These are phyloP conservation scores for Cytospora schulzeri DNA, from an alignment of 2,329 filamentous ascomycete species.

Conservation along the genomic window DNA sequence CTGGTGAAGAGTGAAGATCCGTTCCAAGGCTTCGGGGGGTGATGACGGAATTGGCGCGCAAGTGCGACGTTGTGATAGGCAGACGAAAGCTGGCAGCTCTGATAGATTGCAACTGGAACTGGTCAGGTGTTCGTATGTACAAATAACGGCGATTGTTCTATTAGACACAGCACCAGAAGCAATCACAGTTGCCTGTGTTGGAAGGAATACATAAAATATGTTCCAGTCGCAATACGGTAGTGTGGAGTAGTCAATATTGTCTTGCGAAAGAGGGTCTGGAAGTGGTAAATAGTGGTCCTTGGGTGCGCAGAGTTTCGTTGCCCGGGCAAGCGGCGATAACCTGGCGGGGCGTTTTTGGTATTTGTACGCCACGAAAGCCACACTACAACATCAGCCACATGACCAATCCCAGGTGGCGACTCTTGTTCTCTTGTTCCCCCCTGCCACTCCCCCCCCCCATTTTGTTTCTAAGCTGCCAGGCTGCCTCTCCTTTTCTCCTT, in stretches of 20 bases:
- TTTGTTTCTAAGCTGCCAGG: background rate
- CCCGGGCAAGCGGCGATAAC: conserved; percentile 7
- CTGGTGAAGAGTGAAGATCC: background rate
- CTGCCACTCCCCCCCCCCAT: too few relatives aligned
- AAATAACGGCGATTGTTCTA: background rate
- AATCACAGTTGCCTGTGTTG: background rate
- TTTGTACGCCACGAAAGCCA: background rate
- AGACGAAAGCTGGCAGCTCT: background rate
- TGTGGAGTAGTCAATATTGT: conserved; percentile 20
- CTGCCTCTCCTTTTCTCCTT: too few relatives aligned
- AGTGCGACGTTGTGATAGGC: background rate
- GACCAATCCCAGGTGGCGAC: background rate
- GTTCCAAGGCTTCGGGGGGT: background rate
- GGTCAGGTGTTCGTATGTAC: background rate
- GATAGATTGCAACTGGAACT: background rate
- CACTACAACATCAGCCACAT: conserved; percentile 5
- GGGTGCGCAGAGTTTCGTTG: conserved; percentile 4
- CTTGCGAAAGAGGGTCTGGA: background rate
- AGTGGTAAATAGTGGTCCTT: conserved; percentile 16
- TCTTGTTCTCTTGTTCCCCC: too few relatives aligned
- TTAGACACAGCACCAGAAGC: background rate
- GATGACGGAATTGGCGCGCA: conserved; percentile 2
- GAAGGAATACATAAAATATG: conserved; percentile 1
- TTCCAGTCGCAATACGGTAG: conserved; percentile 3
- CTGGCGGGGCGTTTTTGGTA: background rate